phyloP scores from a whole-genome alignment of 2,329 filamentous ascomycete species.

The Aspergillus intermedius region DNA sequence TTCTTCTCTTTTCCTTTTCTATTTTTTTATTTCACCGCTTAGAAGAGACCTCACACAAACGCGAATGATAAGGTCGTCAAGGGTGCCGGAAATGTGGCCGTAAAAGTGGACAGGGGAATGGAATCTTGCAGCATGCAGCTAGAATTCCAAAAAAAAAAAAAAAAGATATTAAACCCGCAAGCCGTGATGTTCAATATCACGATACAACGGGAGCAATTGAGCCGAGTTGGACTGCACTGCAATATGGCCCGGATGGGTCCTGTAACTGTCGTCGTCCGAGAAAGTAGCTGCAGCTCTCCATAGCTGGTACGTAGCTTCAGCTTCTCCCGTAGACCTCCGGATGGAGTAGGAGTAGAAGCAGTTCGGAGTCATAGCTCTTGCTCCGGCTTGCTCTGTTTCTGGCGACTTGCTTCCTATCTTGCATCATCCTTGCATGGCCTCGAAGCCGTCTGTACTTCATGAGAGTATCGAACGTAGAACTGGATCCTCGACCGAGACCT shows the following conservation, averaged over 20 bases:
- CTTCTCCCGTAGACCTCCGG: too few species aligned
- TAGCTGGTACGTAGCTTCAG: slow-evolving; percentile 3
- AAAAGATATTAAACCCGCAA: background rate
- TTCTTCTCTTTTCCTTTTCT: slow-evolving; percentile 6
- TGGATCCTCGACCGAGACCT: background rate
- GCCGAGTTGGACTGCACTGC: background rate
- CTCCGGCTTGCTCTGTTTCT: too few species aligned
- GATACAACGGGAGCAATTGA: background rate
- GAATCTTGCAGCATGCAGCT: slow-evolving; percentile 15
- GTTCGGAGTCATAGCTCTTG: too few species aligned
- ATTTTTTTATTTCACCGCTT: slow-evolving; percentile 19
- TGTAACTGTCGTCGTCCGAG: slow-evolving; percentile 16
- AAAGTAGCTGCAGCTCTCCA: slow-evolving; percentile 11
- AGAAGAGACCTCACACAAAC: slow-evolving; percentile 5
- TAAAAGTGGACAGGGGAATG: slow-evolving; percentile 9
- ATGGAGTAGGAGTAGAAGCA: too few species aligned
- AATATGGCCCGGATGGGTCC: background rate
- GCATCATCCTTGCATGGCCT: slow-evolving; percentile 16
- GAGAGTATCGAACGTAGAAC: background rate
- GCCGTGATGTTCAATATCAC: background rate
- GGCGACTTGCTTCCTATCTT: slow-evolving; percentile 13
- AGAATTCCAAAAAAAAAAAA: background rate
- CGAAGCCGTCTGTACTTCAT: slow-evolving; percentile 2
- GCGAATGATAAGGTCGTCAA: slow-evolving; percentile 18
- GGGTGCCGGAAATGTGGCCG: slow-evolving; percentile 1